Evolutionary conservation across 805 yeast genomes (phyloP), one percentile per base, ranked within the genome.

Genomic region (Yamadazyma sp.): DNA sequence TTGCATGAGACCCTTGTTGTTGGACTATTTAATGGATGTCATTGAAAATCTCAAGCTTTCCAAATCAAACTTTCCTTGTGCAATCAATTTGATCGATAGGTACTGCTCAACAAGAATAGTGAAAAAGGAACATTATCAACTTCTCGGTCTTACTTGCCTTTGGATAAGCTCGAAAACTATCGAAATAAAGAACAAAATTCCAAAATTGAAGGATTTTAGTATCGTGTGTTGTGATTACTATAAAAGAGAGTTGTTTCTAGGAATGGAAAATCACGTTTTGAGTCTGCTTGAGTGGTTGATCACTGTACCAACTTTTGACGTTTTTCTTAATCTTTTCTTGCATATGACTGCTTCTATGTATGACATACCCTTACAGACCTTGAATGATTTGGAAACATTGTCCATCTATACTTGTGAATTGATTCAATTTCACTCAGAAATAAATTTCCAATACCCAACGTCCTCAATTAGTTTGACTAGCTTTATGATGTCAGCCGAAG

Each of bases 261-360:
- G 78, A 50, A 78, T 82, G 78, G 93, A 84, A 55, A 68, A 78
- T 41, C 82, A 80, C 49, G 70, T 84, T 28, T 64, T 84, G 40
- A 77, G 74, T 50, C 68, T 78, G 5, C 62, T 84, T 42, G 66
- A 77, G 38, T 84, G 91, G 91, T 69, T 75, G 46, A 62, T 82
- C 24, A 71, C 77, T 35, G 62, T 71, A 21, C 77, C 86, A 15
- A 78, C 85, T 3, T 73, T 77, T 47, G 88, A 82, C 55, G 61
- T 73, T 7, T 80, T 79, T 48, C 63, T 82, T 39, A 87, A 83
- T 49, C 57, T 82, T 37, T 70, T 70, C 48, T 56, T 81, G 38
- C 66, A 70, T 45, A 56, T 80, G 35, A 41, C 46, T 44, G 37
- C 46, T 38, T 52, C 50, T 47, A 46, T 52, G 40, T 53, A 53